Base-by-base conservation (phyloP, 352 stramenopile species). In the Globisporangium yorkense region DNA sequence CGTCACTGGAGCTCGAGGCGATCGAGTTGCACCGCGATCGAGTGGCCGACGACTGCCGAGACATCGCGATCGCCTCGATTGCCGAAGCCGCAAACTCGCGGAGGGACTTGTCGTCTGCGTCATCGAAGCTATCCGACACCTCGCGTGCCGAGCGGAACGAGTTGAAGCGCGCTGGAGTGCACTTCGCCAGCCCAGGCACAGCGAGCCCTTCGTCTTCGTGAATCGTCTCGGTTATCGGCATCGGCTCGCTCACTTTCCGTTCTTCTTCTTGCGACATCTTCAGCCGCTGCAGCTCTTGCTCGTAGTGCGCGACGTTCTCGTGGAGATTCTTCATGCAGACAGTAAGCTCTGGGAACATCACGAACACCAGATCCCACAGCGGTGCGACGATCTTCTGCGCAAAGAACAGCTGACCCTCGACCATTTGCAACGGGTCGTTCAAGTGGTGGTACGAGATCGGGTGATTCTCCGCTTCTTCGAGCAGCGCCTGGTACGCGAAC, bases 321-420 rank as follows among this genome's bases (percentile, higher is more conserved):
- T 59, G 63, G 52, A 94, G 56, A 53, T 94, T 92, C 39, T 65
- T 61, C 50, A 89, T 67, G 52, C 82, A 91, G 27, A 76, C 60
- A 12, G 84, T 69, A 16, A 91, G 65, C 45, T 89, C 70, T 0
- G 84, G 84, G 49, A 94, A 88, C 73, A 92, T 89, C 12, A 79
- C 63, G 41, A 80, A 70, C 71, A 94, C 87, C 46, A 88, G 59
- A 13, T 77, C 70, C 84, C 84, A 94, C 10, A 94, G 69, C 1
- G 84, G 84, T 10, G 71, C 70, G 18, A 94, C 84, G 46, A 94
- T 88, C 59, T 91, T 90, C 62, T 90, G 80, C 7, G 83, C 80
- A 39, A 94, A 94, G 53, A 94, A 94, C 48, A 90, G 80, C 57
- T 94, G 84, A 1, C 84, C 78, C 58, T 92, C 82, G 12, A 94